Conservation (phyloP, 768 basidiomycete species). For the Zangia roseola region DNA sequence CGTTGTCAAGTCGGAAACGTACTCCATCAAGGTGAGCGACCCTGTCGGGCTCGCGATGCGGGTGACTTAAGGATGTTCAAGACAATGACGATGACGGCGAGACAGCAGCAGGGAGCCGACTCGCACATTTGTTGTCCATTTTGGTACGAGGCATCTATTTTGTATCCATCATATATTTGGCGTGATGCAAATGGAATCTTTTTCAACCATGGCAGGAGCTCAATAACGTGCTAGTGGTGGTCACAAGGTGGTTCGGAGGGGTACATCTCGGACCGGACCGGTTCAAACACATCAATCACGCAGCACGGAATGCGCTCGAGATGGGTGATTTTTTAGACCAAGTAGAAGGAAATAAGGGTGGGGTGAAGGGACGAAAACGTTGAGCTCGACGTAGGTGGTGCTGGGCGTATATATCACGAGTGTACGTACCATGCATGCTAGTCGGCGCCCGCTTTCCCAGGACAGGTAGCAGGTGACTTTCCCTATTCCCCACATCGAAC, state of each 20-base stretch:
- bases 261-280: slow-evolving; percentile 86
- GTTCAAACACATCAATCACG: slow-evolving; percentile 94
- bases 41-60: not conserved
- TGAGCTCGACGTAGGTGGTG: slow-evolving; percentile 5
- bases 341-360: slow-evolving; percentile 29
- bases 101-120: slow-evolving; percentile 84
- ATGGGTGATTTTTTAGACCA: slow-evolving; percentile 80
- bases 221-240: slow-evolving; percentile 83
- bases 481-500: not conserved
- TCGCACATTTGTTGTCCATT: slow-evolving; percentile 90
- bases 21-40: slow-evolving; percentile 66
- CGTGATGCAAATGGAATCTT: not conserved
- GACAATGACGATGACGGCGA: slow-evolving; percentile 97
- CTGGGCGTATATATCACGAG: not conserved
- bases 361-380: slow-evolving; percentile 28
- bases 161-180: not conserved
- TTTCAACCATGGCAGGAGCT: slow-evolving; percentile 53
- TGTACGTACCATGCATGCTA: too few species aligned
- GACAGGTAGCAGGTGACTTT: slow-evolving; percentile 2
- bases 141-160: slow-evolving; percentile 46
- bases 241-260: slow-evolving; percentile 93
- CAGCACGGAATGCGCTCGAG: slow-evolving; percentile 88
- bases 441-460: slow-evolving; percentile 2
- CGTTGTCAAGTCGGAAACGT: slow-evolving; percentile 65
- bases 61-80: slow-evolving; percentile 26